A percentile compares a stretch with the other conserved stretches of the same genome.
These are phyloP conservation scores for Neofusicoccum laricinum DNA, from an alignment of 2,329 filamentous ascomycete species.

Conservation along the genomic window DNA sequence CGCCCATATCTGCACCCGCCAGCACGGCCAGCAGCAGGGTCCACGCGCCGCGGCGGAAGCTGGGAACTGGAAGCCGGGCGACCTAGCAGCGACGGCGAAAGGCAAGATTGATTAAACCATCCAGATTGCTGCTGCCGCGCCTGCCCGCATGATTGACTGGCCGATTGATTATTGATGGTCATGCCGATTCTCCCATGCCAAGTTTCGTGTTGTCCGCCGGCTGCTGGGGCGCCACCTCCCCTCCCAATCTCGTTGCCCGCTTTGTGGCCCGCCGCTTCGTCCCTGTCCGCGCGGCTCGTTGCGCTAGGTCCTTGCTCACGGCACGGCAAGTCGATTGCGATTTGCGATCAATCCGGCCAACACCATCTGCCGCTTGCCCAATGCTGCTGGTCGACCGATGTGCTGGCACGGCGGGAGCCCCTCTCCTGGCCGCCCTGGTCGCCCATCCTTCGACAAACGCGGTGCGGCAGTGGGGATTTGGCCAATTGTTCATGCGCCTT, in stretches of 20 bases:
- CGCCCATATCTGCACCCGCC: constrained; percentile 5
- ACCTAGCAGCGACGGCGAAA: not conserved
- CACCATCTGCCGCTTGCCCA: constrained; percentile 9
- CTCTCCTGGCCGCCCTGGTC: not conserved
- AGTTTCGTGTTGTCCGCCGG: not conserved
- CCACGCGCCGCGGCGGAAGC: not conserved
- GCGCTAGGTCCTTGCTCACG: not conserved
- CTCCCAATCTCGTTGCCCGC: constrained; percentile 6
- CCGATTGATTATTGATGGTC: not conserved
- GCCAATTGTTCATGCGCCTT: constrained; percentile 1
- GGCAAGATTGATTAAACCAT: constrained; percentile 9
- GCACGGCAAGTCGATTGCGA: not conserved
- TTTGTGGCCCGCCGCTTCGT: not conserved
- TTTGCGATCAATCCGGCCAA: not conserved
- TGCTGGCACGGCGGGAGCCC: constrained; percentile 32
- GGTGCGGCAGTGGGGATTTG: constrained; percentile 4
- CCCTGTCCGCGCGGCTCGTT: constrained; percentile 3
- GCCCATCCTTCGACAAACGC: constrained; percentile 9
- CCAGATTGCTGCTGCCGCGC: not conserved
- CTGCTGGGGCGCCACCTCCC: not conserved
- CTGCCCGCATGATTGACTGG: not conserved
- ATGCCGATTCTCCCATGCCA: not conserved
- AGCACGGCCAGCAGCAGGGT: constrained; percentile 10
- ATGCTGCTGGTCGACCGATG: constrained; percentile 23
- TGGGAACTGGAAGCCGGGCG: constrained; percentile 4